phyloP scores from a whole-genome alignment of 2,329 filamentous ascomycete species.

The Botrytis fragariae region DNA sequence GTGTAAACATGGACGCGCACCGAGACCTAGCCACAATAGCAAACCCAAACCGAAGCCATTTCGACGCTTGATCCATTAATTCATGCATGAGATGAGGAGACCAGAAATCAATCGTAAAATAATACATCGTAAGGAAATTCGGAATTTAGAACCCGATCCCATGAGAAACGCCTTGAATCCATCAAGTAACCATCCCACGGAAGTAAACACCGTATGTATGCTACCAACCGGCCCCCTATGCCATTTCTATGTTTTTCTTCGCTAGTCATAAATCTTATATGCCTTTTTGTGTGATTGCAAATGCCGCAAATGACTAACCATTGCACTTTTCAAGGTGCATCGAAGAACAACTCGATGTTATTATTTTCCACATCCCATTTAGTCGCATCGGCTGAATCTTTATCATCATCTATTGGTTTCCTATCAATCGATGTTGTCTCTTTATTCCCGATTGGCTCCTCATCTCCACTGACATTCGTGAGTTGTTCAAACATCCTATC shows the following conservation, averaged over 20 bases:
- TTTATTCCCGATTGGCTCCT: constrained; percentile 22
- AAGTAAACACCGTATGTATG: constrained; percentile 7
- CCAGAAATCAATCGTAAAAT: neutral
- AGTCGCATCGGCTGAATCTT: constrained; percentile 23
- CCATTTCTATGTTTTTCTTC: constrained; percentile 1
- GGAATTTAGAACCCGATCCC: neutral
- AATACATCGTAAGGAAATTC: neutral
- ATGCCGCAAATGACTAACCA: neutral
- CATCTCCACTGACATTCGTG: constrained; percentile 32
- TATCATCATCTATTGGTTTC: constrained; percentile 7
- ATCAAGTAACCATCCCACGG: neutral
- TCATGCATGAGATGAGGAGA: constrained; percentile 1
- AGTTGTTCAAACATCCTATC: constrained; percentile 37
- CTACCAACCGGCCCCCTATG: neutral
- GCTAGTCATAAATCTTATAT: neutral
- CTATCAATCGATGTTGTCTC: neutral
- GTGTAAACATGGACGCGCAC: neutral
- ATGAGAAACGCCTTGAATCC: neutral
- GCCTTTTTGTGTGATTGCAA: neutral
- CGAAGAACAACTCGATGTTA: constrained; percentile 33
- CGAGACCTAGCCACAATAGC: neutral
- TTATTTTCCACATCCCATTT: constrained; percentile 30
- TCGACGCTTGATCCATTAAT: neutral
- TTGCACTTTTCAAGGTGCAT: constrained; percentile 28
- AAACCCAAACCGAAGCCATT: neutral